Percentiles rank a stretch among this genome's conserved stretches.
Conservation (phyloP, 129 eudicot species). For the sunflower (Helianthus annuus) region HanXRQr2.0-SUNRISE NC_035441.2:165240119-165240618, state of each 20-base stretch:
- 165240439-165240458: not conserved
- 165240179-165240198: not conserved
- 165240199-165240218: not conserved
- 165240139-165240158: not conserved
- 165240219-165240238: not conserved
- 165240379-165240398: slow-evolving; percentile 10
- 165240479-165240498: not conserved
- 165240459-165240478: not conserved
- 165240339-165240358: slow-evolving; percentile 20
- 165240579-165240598: too few relatives aligned
- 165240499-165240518: not conserved
- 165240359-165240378: slow-evolving; percentile 5
- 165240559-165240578: too few relatives aligned
- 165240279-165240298: slow-evolving; percentile 8
- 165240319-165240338: slow-evolving; percentile 42
- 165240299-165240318: slow-evolving; percentile 32
- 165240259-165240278: slow-evolving; percentile 1
- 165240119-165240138: not conserved
- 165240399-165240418: slow-evolving; percentile 23
- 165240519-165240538: not conserved
- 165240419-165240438: not conserved
- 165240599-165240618: too few relatives aligned
- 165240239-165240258: not conserved
- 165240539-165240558: too few relatives aligned
- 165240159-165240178: not conserved